Percentiles rank a stretch among this genome's conserved stretches.
These are phyloP conservation scores for Epichloe gansuensis DNA, from an alignment of 2,329 filamentous ascomycete genomes.

Conservation along the genomic window DNA sequence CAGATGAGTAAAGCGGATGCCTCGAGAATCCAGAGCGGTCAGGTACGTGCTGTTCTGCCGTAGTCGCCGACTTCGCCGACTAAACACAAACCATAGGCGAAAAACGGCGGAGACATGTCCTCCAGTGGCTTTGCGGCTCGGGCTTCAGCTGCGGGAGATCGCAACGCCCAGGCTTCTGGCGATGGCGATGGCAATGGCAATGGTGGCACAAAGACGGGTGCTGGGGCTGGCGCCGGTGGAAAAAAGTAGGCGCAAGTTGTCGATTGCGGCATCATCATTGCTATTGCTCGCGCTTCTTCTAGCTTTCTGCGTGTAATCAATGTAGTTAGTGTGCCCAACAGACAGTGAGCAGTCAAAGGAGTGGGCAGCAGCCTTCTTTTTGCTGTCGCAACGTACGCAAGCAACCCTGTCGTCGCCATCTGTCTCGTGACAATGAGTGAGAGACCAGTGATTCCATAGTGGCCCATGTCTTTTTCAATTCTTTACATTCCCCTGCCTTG, in stretches of 20 bases:
- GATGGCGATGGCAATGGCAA: too few relatives aligned
- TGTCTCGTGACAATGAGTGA: slow-evolving; percentile 16
- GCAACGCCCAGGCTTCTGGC: background rate
- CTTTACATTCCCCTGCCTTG: too few relatives aligned
- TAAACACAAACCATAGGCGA: background rate
- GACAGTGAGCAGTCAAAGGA: background rate
- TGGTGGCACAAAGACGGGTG: too few relatives aligned
- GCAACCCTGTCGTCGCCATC: slow-evolving; percentile 10
- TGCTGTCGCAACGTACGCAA: slow-evolving; percentile 18
- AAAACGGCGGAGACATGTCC: background rate
- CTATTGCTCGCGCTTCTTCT: too few relatives aligned
- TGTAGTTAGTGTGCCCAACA: too few relatives aligned
- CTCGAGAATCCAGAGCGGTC: background rate
- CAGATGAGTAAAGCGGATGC: background rate
- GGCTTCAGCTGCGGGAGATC: background rate
- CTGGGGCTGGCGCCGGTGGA: too few relatives aligned
- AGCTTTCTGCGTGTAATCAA: too few relatives aligned
- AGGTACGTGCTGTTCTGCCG: background rate
- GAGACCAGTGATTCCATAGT: background rate
- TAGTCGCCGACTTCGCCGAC: background rate
- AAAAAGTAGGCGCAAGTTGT: too few relatives aligned
- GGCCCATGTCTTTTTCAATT: too few relatives aligned
- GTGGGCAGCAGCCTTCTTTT: slow-evolving; percentile 14
- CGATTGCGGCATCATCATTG: too few relatives aligned
- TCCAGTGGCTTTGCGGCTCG: background rate